Base-by-base conservation (phyloP, 2,329 filamentous ascomycete species). In the Ophiocordyceps camponoti-floridani region DNA sequence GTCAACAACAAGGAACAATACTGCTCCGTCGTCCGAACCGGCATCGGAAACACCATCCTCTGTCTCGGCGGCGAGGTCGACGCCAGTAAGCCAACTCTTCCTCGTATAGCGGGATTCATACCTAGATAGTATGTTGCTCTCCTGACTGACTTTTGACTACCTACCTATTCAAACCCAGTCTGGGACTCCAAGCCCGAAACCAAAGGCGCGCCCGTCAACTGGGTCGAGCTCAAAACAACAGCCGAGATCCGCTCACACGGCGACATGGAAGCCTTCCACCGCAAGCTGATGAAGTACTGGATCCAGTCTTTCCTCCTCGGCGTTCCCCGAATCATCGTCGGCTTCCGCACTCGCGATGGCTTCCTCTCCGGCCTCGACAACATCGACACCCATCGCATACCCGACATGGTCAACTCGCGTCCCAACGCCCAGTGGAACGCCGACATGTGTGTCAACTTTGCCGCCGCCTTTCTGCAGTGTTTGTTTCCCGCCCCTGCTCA, bases 261-360 rank as follows among this genome's bases (percentile, higher is more conserved):
- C 42, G 84, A 91, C 54, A 70, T 77, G 56, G 62, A 80, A 18
- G 82, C 78, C 49, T 94, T 89, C 58, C 84, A 95, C 62, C 76
- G 84, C 43, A 96, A 96, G 59, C 72, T 96, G 45, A 75, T 94
- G 62, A 93, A 93, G 56, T 94, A 89, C 64, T 98, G 91, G 91
- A 85, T 89, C 13, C 91, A 96, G 61, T 94, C 84, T 0, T 98
- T 94, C 57, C 70, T 98, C 2, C 78, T 98, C 2, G 89, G 89
- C 38, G 88, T 96, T 1, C 86, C 87, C 0, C 91, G 81, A 52
- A 85, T 98, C 51, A 77, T 95, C 41, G 83, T 98, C 28, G 91
- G 91, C 1, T 95, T 91, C 59, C 79, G 91, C 42, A 79, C 75
- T 31, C 75, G 62, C 16, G 62, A 79, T 45, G 89, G 91, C 8